Base-by-base conservation (phyloP, 1,284 basidiomycete species). In the Moniliophthora roreri region DNA sequence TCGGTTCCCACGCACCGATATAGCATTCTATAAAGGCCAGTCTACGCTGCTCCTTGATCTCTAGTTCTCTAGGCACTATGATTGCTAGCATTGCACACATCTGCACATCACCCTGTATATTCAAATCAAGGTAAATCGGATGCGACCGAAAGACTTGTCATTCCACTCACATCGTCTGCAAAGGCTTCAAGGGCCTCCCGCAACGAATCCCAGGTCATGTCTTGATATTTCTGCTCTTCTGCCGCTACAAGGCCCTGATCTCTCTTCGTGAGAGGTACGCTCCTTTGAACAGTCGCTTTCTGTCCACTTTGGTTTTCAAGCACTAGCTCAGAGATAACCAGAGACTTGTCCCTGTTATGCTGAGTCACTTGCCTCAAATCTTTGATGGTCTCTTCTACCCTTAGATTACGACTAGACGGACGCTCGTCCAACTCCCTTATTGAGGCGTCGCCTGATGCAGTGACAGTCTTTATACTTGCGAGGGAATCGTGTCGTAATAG, bases 11-110 rank as follows among this genome's bases (percentile, higher is more conserved):
- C 71, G 13, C 54, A 90, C 89, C 89, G 24, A 89, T 75, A 62
- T 91, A 91, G 1, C 83, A 72, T 54, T 89, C 86, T 13, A 89
- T 62, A 54, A 89, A 85, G 39, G 77, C 74, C 23, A 73, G 61
- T n/a, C 71, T 68, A 40, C 81, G 72, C 48, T 63, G 63, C 26
- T 67, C 64, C 4, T 69, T 63, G 9, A 90, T 65, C 18, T 63
- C 60, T 26, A 91, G 69, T 62, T 90, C 85, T 40, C 72, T 59
- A 0, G 76, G 69, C 9, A 81, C 85, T 20, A 90, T 69, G 1
- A 87, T 63, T 2, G 81, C 73, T 16, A 91, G 62, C 75, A 87
- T 80, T 2, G 86, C 81, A 66, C 89, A 90, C 75, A 83, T 87
- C 62, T 91, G 89, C 0, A 90, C 71, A 59, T 91, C 83, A 4